Base-by-base conservation (phyloP, 1,284 basidiomycete genomes). In the Anthracocystis panici-leucophaei region DNA sequence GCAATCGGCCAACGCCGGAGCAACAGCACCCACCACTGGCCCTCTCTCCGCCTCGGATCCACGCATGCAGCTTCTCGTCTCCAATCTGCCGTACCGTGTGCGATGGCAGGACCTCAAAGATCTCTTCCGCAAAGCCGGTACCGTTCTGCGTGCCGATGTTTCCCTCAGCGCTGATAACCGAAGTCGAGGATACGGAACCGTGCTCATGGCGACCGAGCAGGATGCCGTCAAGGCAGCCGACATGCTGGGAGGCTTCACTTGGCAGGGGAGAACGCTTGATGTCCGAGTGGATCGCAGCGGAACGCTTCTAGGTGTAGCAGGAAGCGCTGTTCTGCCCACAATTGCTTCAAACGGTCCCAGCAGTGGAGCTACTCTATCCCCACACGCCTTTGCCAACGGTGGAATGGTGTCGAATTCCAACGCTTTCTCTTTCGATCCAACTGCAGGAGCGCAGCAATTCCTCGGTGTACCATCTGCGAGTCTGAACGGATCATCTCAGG, bases 1-100 rank as follows among this genome's bases (percentile, higher is more conserved):
- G 11, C 27, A 5, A 3, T 40, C 42, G 31, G 57, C 33, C 23
- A 56, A 12, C 46, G n/a, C 18, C 29, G 35, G 56, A 16, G 48
- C 58, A 31, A 33, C 61, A 14, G 45, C 66, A n/a, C 68, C 77
- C 25, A 65, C 57, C 5, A 74, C 77, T 2, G 78, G 78, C 12
- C 72, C 78, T 2, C 72, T 78, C 33, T 79, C 81, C 16, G 80
- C 81, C 10, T 77, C 74, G 25, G 95, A 97, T 85, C 96, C 93
- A 0, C 89, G 93, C 57, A 95, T 93, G 0, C 93, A 95, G 86
- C 73, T 84, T 16, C 64, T 73, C 42, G 78, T 84, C 27, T 78
- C 74, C 23, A 86, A 86, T 54, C 67, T 86, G 45, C 86, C 86
- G 4, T 86, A 84, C 59, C 72, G 85, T 9, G 86, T 86, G 0